Evolutionary conservation across 1,284 basidiomycete species (phyloP).

Genomic region (Xerocomus amazonicus): DNA sequence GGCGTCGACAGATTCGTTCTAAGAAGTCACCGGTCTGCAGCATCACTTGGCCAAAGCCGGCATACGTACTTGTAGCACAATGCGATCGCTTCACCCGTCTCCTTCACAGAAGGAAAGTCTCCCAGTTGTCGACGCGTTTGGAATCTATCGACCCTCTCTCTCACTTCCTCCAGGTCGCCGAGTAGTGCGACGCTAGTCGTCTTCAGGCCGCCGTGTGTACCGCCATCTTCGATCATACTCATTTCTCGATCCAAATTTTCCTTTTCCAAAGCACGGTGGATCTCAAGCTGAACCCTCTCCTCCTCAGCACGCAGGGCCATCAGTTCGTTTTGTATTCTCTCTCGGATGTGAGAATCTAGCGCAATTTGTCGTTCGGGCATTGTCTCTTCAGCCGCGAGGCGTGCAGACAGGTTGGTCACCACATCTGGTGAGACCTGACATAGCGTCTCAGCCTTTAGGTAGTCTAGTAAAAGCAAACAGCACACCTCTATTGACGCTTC

Average conservation of each 20-base stretch:
- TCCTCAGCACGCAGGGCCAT: slow-evolving; percentile 61
- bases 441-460: slow-evolving; percentile 1
- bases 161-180: slow-evolving; percentile 71
- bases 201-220: slow-evolving; percentile 45
- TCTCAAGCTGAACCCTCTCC: slow-evolving; percentile 59
- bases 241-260: slow-evolving; percentile 77
- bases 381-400: slow-evolving; percentile 51
- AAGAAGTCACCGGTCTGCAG: slow-evolving; percentile 6
- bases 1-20: slow-evolving; percentile 60
- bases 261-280: slow-evolving; percentile 69
- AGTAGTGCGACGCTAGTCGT: slow-evolving; percentile 60
- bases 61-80: slow-evolving; percentile 65
- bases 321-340: slow-evolving; percentile 64
- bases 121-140: slow-evolving; percentile 53
- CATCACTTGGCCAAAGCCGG: neutral
- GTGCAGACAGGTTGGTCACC: slow-evolving; percentile 70
- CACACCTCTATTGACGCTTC: slow-evolving; percentile 64
- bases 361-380: slow-evolving; percentile 65
- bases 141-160: slow-evolving; percentile 66
- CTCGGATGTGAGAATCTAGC: slow-evolving; percentile 64
- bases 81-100: slow-evolving; percentile 56
- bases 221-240: slow-evolving; percentile 31
- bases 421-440: slow-evolving; percentile 71
- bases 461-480: slow-evolving; percentile 5
- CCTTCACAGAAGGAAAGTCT: slow-evolving; percentile 56